Evolutionary conservation across 306 rosid genomes (phyloP).

Genomic region (Sicyos edulis): DNA sequence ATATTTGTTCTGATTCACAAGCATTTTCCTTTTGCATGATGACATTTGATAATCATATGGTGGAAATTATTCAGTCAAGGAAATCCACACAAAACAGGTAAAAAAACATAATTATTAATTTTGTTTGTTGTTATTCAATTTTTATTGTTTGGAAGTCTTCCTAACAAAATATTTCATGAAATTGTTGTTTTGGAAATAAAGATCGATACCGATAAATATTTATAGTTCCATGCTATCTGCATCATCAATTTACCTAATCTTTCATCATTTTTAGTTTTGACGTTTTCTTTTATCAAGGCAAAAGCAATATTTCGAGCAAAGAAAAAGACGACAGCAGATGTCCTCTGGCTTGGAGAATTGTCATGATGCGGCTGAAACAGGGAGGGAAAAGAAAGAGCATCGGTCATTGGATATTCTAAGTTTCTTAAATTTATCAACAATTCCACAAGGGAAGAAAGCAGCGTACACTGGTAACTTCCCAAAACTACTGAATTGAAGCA

Average conservation of each 20-base stretch:
- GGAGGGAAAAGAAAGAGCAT: conserved; percentile 42
- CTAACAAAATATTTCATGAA: not conserved
- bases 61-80: conserved; percentile 56
- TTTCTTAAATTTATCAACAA: conserved; percentile 57
- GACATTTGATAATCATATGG: conserved; percentile 23
- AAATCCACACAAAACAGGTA: conserved; percentile 74
- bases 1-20: conserved; percentile 32
- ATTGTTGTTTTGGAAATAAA: not conserved
- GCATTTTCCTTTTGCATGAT: conserved; percentile 36
- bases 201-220: not conserved
- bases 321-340: conserved; percentile 59
- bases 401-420: conserved; percentile 75
- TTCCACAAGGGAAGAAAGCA: conserved; percentile 38
- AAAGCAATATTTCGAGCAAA: conserved; percentile 91
- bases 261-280: not conserved
- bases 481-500: not conserved
- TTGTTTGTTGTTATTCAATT: not conserved
- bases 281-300: conserved; percentile 47
- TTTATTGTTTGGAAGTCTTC: not conserved
- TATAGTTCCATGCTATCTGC: not conserved
- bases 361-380: conserved; percentile 28
- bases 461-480: conserved; percentile 35
- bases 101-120: not conserved
- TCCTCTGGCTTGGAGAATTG: conserved; percentile 38
- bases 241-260: not conserved